A percentile compares a stretch with the other conserved stretches of the same genome.
Evolutionary conservation across 1,139 yeast genomes (phyloP).

Genomic region (Saccharomycopsis crataegensis): DNA sequence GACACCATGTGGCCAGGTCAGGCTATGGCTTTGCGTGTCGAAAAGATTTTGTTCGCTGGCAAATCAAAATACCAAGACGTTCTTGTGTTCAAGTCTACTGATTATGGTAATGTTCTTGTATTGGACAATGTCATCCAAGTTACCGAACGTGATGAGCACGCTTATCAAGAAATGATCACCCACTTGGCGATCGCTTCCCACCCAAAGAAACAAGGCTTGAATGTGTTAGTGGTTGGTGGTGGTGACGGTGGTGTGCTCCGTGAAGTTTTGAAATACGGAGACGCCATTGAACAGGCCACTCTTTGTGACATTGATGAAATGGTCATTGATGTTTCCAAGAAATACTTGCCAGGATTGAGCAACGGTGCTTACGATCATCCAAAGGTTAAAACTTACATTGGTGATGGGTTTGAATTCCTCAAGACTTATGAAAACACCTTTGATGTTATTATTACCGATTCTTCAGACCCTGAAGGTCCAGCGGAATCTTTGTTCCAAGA

Average conservation of each 20-base stretch:
- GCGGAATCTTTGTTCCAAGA: slow-evolving; percentile 89
- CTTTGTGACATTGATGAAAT: slow-evolving; percentile 89
- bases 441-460: slow-evolving; percentile 90
- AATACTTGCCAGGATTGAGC: slow-evolving; percentile 79
- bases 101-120: slow-evolving; percentile 79
- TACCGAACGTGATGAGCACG: slow-evolving; percentile 84
- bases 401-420: slow-evolving; percentile 85
- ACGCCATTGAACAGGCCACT: slow-evolving; percentile 57
- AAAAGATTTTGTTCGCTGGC: slow-evolving; percentile 65
- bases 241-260: slow-evolving; percentile 93
- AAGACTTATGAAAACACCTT: slow-evolving; percentile 41
- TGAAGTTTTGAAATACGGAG: slow-evolving; percentile 69
- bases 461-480: slow-evolving; percentile 98
- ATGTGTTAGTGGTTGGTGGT: slow-evolving; percentile 83
- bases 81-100: slow-evolving; percentile 63
- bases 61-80: slow-evolving; percentile 79
- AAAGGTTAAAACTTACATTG: slow-evolving; percentile 64
- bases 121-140: slow-evolving; percentile 84
- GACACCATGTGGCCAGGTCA: slow-evolving; percentile 95
- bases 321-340: slow-evolving; percentile 68
- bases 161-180: slow-evolving; percentile 84
- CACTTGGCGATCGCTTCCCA: slow-evolving; percentile 76
- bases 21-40: slow-evolving; percentile 80
- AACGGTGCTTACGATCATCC: slow-evolving; percentile 55
- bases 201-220: slow-evolving; percentile 34